phyloP scores from a whole-genome alignment of 164 flowering plant species.

The Tetrastigma voinierianum region DNA sequence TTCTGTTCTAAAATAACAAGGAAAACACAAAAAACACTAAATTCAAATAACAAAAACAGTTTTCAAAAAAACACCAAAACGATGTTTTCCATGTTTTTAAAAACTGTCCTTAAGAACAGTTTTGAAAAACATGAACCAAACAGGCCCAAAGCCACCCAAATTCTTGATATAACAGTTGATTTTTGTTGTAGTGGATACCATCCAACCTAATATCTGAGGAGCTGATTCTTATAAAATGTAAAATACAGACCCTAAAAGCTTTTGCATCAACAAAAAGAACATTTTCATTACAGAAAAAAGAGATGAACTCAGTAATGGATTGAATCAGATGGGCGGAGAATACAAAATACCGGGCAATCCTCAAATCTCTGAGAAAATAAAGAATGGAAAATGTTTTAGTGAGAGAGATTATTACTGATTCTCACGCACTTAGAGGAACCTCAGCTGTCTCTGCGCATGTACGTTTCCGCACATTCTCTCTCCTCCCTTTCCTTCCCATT shows the following conservation, averaged over 20 bases:
- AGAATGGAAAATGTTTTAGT: conserved; percentile 15
- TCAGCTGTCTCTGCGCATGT: conserved; percentile 74
- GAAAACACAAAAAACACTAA: too few species aligned
- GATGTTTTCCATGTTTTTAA: too few species aligned
- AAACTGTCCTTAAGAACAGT: too few species aligned
- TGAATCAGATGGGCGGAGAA: conserved; percentile 4
- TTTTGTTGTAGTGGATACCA: too few species aligned
- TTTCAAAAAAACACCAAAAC: too few species aligned
- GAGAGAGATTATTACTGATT: conserved; percentile 43
- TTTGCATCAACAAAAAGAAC: conserved; percentile 5
- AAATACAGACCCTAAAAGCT: background rate
- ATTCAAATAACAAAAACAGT: too few species aligned
- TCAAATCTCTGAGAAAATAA: conserved; percentile 14
- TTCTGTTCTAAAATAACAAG: too few species aligned
- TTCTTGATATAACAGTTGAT: too few species aligned
- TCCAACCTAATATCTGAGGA: too few species aligned
- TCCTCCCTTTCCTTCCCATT: conserved; percentile 75
- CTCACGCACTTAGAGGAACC: conserved; percentile 79
- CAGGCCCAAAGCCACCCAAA: too few species aligned
- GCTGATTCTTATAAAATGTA: too few species aligned
- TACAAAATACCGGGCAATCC: background rate
- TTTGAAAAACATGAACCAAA: too few species aligned
- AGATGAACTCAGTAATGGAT: background rate
- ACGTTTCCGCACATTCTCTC: conserved; percentile 76
- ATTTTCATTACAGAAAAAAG: conserved; percentile 2